Evolutionary conservation across 257 asterid genomes (phyloP).

Genomic region (Capsicum rhomboideum): DNA sequence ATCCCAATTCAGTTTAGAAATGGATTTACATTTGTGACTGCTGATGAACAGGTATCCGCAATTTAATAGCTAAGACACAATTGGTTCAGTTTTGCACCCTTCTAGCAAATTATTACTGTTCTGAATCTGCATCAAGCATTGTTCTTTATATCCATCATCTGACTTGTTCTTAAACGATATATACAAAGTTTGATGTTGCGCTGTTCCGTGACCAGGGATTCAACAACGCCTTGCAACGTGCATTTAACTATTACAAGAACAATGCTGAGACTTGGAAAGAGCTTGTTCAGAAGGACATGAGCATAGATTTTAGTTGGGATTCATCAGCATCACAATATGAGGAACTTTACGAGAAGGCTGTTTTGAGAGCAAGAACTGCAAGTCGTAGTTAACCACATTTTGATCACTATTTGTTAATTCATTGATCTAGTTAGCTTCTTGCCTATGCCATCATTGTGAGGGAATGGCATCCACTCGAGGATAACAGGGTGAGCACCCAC

Average conservation of each 20-base stretch:
- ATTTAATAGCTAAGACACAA: background rate
- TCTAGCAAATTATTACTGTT: background rate
- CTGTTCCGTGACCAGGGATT: slow-evolving; percentile 41
- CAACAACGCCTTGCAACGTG: slow-evolving; percentile 65
- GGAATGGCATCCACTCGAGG: background rate
- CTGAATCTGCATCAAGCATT: background rate
- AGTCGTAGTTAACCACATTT: slow-evolving; percentile 16
- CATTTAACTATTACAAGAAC: slow-evolving; percentile 46
- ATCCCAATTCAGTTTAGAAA: slow-evolving; percentile 74
- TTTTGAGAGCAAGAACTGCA: slow-evolving; percentile 51
- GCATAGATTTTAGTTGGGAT: slow-evolving; percentile 89
- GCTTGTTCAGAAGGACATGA: slow-evolving; percentile 77
- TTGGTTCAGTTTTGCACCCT: background rate
- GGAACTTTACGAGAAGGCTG: slow-evolving; percentile 70
- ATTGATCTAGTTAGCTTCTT: background rate
- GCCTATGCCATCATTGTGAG: background rate
- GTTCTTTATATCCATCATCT: background rate
- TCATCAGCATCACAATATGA: slow-evolving; percentile 74
- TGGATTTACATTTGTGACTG: slow-evolving; percentile 70
- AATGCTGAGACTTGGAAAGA: slow-evolving; percentile 55
- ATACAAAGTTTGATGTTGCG: background rate
- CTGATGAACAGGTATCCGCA: slow-evolving; percentile 68
- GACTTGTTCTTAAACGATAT: background rate
- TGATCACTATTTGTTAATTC: background rate
- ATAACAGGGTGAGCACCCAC: background rate